Percentiles rank a stretch among this genome's conserved stretches.
Evolutionary conservation across 2,329 filamentous ascomycete species (phyloP).

Genomic region (Oidium heveae): DNA sequence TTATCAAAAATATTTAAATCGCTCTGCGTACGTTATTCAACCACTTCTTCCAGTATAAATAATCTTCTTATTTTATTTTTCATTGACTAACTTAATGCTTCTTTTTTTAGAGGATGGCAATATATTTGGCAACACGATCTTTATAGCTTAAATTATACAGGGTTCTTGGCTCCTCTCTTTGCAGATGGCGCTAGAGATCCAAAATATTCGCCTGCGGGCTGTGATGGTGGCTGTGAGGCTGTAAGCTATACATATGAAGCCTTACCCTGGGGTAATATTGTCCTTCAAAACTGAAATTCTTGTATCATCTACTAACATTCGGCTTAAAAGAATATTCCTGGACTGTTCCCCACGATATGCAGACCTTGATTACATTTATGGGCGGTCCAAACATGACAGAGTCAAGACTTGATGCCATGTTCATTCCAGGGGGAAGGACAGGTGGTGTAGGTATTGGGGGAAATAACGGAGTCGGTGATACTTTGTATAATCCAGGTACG

Average conservation of each 20-base stretch:
- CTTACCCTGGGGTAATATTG: slow-evolving; percentile 18
- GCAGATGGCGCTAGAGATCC: slow-evolving; percentile 19
- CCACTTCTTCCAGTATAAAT: background rate
- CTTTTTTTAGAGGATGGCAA: slow-evolving; percentile 28
- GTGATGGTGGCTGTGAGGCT: slow-evolving; percentile 1
- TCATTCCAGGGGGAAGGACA: slow-evolving; percentile 10
- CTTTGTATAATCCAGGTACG: slow-evolving; percentile 1
- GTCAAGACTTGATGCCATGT: slow-evolving; percentile 24
- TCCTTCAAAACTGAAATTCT: background rate
- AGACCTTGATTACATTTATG: slow-evolving; percentile 19
- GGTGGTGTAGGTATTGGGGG: slow-evolving; percentile 1
- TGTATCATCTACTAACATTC: background rate
- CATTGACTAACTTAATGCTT: background rate
- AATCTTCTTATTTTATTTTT: no score
- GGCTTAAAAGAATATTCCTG: slow-evolving; percentile 19
- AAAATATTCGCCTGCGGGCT: background rate
- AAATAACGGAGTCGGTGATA: slow-evolving; percentile 1
- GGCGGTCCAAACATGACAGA: slow-evolving; percentile 24
- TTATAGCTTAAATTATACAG: slow-evolving; percentile 30
- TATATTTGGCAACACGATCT: slow-evolving; percentile 42
- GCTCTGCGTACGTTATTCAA: slow-evolving; percentile 18
- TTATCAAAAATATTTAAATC: slow-evolving; percentile 30
- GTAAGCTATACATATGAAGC: slow-evolving; percentile 18
- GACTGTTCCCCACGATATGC: slow-evolving; percentile 31
- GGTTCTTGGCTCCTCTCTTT: slow-evolving; percentile 37